Evolutionary conservation across 2,329 filamentous ascomycete genomes (phyloP).

Genomic region (Penicillium sp.): DNA sequence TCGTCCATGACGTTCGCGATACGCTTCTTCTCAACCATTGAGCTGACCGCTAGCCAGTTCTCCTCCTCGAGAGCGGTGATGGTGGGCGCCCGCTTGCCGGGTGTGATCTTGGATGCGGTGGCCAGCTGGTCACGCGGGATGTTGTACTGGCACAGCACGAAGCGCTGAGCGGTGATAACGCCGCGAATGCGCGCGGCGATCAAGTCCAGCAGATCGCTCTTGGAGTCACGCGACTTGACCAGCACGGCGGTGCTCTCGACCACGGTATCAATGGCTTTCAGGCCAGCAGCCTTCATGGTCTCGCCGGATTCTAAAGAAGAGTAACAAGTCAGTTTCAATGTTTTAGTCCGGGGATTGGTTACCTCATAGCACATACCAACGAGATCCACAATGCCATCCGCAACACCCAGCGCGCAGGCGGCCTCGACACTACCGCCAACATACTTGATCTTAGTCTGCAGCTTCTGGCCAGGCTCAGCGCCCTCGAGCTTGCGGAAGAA

Average conservation of each 20-base stretch:
- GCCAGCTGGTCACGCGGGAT: constrained; percentile 65
- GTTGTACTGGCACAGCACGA: constrained; percentile 95
- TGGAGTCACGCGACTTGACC: constrained; percentile 81
- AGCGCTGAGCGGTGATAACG: constrained; percentile 91
- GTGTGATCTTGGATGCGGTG: constrained; percentile 70
- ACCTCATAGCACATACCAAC: constrained; percentile 63
- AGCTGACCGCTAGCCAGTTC: constrained; percentile 88
- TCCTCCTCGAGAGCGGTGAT: constrained; percentile 83
- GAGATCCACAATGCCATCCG: constrained; percentile 94
- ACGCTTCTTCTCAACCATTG: constrained; percentile 86
- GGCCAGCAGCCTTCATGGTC: constrained; percentile 92
- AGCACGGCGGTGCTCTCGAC: constrained; percentile 81
- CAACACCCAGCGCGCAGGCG: constrained; percentile 89
- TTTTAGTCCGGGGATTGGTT: neutral
- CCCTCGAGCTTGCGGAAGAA: constrained; percentile 79
- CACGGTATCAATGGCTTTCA: constrained; percentile 92
- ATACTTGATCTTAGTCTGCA: constrained; percentile 86
- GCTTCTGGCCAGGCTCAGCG: constrained; percentile 23
- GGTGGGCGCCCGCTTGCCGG: constrained; percentile 88
- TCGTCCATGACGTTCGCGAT: constrained; percentile 85
- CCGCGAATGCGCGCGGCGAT: constrained; percentile 83
- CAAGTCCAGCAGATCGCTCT: constrained; percentile 74
- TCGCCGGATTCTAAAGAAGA: constrained; percentile 77
- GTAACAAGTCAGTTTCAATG: neutral
- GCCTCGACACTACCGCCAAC: constrained; percentile 96